Evolutionary conservation across 441 rosid genomes (phyloP).

Genomic region (Croton laevigatus): DNA sequence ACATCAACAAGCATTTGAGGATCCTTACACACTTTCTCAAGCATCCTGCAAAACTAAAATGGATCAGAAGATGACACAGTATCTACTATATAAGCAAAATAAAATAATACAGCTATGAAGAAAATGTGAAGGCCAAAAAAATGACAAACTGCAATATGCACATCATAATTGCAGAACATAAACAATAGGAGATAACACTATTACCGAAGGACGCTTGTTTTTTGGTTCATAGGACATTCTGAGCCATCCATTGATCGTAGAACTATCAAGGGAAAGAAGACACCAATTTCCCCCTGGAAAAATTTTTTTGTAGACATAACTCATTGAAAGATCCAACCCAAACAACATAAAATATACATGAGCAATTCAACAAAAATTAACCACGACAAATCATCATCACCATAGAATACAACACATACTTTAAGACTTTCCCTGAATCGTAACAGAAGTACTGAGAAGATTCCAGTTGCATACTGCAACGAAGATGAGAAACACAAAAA

Average conservation of each 20-base stretch:
- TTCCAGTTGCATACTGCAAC: slow-evolving; percentile 96
- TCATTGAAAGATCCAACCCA: neutral
- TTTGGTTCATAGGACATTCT: slow-evolving; percentile 74
- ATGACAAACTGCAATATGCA: slow-evolving; percentile 21
- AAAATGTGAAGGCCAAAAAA: slow-evolving; percentile 13
- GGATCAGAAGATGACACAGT: slow-evolving; percentile 25
- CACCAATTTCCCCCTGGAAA: slow-evolving; percentile 92
- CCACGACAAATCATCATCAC: slow-evolving; percentile 22
- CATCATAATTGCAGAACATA: slow-evolving; percentile 25
- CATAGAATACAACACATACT: slow-evolving; percentile 52
- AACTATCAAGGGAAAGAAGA: slow-evolving; percentile 95
- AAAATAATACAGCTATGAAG: slow-evolving; percentile 2
- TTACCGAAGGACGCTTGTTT: slow-evolving; percentile 93
- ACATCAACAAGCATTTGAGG: slow-evolving; percentile 99
- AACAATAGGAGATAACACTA: slow-evolving; percentile 26
- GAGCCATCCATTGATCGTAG: slow-evolving; percentile 87
- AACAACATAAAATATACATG: slow-evolving; percentile 11
- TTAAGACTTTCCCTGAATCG: slow-evolving; percentile 97
- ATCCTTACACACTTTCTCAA: slow-evolving; percentile 94
- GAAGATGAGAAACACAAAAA: slow-evolving; percentile 26
- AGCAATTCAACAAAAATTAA: slow-evolving; percentile 4
- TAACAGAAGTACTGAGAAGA: slow-evolving; percentile 87
- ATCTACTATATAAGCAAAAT: slow-evolving; percentile 12
- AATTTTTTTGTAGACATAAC: slow-evolving; percentile 20
- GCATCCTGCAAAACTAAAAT: slow-evolving; percentile 64